Percentiles rank a stretch among this genome's conserved stretches.
Conservation (phyloP, 352 stramenopile genomes). For the Globisporangium heterothallicum region DNA sequence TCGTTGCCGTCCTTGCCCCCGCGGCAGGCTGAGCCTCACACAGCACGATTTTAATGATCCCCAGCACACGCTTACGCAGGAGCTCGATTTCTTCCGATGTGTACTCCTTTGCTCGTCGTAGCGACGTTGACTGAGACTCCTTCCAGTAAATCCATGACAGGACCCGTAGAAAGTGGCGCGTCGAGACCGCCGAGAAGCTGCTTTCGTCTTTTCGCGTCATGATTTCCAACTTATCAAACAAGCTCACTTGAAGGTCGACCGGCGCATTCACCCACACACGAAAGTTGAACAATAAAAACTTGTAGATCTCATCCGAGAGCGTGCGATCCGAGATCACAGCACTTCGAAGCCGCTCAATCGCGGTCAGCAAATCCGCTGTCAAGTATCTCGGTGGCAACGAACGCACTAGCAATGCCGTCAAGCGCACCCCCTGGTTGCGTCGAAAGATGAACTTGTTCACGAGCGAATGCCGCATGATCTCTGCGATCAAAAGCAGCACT, state of each 20-base stretch:
- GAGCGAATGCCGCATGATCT: conserved; percentile 83
- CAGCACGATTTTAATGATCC: conserved; percentile 76
- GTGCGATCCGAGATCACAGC: conserved; percentile 77
- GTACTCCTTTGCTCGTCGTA: conserved; percentile 48
- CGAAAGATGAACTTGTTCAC: conserved; percentile 87
- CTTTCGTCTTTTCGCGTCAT: conserved; percentile 69
- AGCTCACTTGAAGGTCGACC: conserved; percentile 53
- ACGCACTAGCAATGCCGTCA: conserved; percentile 63
- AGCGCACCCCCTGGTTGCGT: conserved; percentile 63
- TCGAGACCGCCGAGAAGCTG: conserved; percentile 65
- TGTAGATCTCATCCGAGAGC: conserved; percentile 76
- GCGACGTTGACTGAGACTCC: conserved; percentile 30
- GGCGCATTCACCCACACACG: conserved; percentile 78
- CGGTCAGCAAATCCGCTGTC: conserved; percentile 55
- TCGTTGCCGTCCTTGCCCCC: conserved; percentile 26
- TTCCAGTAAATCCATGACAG: conserved; percentile 84
- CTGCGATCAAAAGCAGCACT: conserved; percentile 68
- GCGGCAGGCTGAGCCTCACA: conserved; percentile 61
- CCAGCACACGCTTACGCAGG: conserved; percentile 57
- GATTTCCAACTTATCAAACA: conserved; percentile 82
- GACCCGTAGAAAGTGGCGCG: conserved; percentile 74
- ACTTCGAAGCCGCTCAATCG: conserved; percentile 67
- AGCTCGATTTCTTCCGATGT: conserved; percentile 49
- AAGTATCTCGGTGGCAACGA: conserved; percentile 66
- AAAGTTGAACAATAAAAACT: conserved; percentile 84